Conservation (phyloP, 192 early-diverging fungal species). For the Polychytrium aggregatum region DNA sequence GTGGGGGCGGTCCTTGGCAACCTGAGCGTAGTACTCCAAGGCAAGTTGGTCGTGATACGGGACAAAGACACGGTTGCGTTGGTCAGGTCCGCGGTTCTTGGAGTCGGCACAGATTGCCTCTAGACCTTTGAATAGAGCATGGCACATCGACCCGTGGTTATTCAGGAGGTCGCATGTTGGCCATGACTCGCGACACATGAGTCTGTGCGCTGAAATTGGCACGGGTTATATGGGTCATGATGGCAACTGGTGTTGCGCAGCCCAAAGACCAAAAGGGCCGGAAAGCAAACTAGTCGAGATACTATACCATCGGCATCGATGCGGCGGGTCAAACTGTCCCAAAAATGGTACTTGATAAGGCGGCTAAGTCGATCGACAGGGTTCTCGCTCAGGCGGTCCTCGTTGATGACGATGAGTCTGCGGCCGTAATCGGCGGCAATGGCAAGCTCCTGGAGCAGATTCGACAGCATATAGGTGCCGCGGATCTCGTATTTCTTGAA, state of each 20-base stretch:
- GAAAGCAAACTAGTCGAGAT: too few species aligned
- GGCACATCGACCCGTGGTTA: too few species aligned
- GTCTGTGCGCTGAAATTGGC: too few species aligned
- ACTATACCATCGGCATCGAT: conserved; percentile 41
- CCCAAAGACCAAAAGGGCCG: too few species aligned
- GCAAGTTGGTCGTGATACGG: conserved; percentile 70
- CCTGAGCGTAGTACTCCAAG: conserved; percentile 66
- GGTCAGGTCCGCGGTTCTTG: conserved; percentile 71
- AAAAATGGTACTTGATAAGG: conserved; percentile 87
- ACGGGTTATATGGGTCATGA: too few species aligned
- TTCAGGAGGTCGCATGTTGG: too few species aligned
- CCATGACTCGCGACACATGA: too few species aligned
- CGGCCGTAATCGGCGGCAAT: conserved; percentile 80
- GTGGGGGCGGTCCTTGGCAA: conserved; percentile 52
- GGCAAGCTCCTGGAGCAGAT: conserved; percentile 89
- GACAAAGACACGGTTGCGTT: conserved; percentile 82
- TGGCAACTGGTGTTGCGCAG: too few species aligned
- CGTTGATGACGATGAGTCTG: conserved; percentile 78
- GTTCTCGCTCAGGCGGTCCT: conserved; percentile 85
- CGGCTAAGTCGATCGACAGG: conserved; percentile 81
- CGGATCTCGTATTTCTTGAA: conserved; percentile 81
- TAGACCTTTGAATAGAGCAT: conserved; percentile 56
- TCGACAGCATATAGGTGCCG: conserved; percentile 90
- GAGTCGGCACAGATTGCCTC: conserved; percentile 86
- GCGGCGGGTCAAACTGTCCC: conserved; percentile 82